phyloP scores from a whole-genome alignment of 202 grass and related monocot species.

The Thinopyrum obtusiflorum region DNA sequence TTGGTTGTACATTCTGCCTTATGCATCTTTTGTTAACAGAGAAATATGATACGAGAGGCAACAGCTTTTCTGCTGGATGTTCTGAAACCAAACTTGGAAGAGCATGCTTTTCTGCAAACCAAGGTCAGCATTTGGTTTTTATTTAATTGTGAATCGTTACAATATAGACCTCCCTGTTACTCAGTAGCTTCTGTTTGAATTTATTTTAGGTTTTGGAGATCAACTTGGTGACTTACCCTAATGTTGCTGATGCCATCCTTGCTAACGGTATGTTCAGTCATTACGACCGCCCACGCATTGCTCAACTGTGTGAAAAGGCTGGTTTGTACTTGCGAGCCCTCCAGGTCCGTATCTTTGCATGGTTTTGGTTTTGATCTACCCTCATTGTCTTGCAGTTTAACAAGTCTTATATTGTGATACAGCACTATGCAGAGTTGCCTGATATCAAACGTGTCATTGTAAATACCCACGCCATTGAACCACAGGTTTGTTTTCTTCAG shows the following conservation, averaged over 20 bases:
- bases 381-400: conserved; percentile 20
- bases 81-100: conserved; percentile 85
- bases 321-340: conserved; percentile 88
- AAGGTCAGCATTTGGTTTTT: conserved; percentile 58
- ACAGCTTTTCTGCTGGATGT: conserved; percentile 96
- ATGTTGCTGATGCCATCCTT: conserved; percentile 97
- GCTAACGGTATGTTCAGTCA: conserved; percentile 90
- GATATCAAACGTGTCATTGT: conserved; percentile 96
- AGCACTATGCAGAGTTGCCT: conserved; percentile 90
- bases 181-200: conserved; percentile 28
- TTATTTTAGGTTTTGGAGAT: conserved; percentile 92
- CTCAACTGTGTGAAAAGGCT: conserved; percentile 91
- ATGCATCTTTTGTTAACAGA: conserved; percentile 49
- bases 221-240: conserved; percentile 93
- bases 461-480: conserved; percentile 95
- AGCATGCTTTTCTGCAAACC: conserved; percentile 95
- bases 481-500: conserved; percentile 63
- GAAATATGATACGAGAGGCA: conserved; percentile 95
- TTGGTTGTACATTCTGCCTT: not conserved
- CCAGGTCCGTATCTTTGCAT: conserved; percentile 56
- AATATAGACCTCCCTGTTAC: conserved; percentile 8
- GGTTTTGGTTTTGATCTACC: not conserved
- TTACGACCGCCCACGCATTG: conserved; percentile 90
- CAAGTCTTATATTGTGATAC: conserved; percentile 42
- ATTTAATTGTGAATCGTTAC: conserved; percentile 22